Evolutionary conservation across 2,329 filamentous ascomycete genomes (phyloP).

Genomic region (Cladosporium halotolerans): DNA sequence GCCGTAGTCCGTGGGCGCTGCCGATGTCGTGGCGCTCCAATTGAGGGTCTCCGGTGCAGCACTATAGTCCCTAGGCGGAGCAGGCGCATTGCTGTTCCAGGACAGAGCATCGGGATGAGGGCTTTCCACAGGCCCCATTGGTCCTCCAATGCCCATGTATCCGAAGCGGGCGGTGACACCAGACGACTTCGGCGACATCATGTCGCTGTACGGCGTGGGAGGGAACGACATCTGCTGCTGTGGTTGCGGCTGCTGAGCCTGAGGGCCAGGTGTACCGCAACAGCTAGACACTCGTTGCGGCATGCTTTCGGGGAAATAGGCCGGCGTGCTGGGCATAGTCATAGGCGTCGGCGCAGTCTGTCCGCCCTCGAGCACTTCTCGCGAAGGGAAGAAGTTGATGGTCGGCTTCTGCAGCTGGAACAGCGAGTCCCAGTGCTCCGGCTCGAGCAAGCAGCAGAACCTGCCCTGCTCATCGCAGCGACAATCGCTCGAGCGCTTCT

Average conservation of each 20-base stretch:
- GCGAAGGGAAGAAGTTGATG: constrained; percentile 24
- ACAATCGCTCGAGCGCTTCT: constrained; percentile 29
- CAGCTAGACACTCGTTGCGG: constrained; percentile 5
- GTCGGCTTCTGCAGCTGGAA: constrained; percentile 25
- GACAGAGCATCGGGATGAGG: constrained; percentile 18
- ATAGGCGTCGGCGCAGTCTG: constrained; percentile 11
- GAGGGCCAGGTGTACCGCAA: constrained; percentile 4
- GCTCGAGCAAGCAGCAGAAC: constrained; percentile 29
- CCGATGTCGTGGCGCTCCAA: constrained; percentile 23
- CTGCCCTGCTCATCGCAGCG: constrained; percentile 31
- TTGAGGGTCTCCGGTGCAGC: constrained; percentile 19
- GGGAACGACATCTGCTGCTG: background rate
- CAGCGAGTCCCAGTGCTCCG: constrained; percentile 27
- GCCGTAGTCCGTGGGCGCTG: constrained; percentile 19
- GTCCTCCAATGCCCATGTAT: constrained; percentile 27
- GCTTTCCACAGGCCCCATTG: constrained; percentile 17
- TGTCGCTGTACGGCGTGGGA: constrained; percentile 5
- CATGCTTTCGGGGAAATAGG: background rate
- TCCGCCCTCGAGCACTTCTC: constrained; percentile 24
- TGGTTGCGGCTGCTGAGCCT: background rate
- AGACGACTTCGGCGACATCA: constrained; percentile 5
- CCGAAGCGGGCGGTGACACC: constrained; percentile 24
- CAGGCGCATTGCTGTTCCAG: constrained; percentile 4
- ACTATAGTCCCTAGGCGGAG: constrained; percentile 9
- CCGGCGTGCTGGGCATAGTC: constrained; percentile 5